phyloP scores from a whole-genome alignment of 169 alveolate genomes.

The Neospora caninum region DNA sequence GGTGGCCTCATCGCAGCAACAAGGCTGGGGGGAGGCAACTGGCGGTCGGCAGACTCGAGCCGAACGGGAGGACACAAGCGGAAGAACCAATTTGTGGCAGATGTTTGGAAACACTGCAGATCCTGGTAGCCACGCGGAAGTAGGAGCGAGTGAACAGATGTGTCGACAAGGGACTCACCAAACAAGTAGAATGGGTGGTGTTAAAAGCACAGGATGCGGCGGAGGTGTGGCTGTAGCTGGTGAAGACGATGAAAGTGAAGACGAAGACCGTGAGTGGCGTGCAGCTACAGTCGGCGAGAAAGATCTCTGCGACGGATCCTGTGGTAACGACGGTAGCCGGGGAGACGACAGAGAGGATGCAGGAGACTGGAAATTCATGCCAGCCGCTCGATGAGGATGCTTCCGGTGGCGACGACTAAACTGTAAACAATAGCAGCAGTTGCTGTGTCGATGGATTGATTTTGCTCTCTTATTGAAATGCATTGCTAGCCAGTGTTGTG shows the following conservation, averaged over 20 bases:
- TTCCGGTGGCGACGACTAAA: neutral
- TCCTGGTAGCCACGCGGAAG: neutral
- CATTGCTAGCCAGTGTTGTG: too few species aligned
- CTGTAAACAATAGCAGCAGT: too few species aligned
- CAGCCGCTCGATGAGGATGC: neutral
- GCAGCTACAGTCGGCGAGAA: slow-evolving; percentile 21
- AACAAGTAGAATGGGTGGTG: neutral
- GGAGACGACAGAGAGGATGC: slow-evolving; percentile 10
- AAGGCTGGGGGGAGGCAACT: neutral
- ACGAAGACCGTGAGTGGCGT: neutral
- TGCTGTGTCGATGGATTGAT: too few species aligned
- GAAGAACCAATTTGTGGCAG: neutral
- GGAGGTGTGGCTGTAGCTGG: slow-evolving; percentile 44
- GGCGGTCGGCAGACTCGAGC: neutral
- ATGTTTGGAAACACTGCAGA: neutral
- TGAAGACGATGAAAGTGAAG: slow-evolving; percentile 62
- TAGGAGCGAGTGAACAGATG: neutral
- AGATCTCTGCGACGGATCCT: neutral
- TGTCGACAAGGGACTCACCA: neutral
- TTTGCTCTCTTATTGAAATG: too few species aligned
- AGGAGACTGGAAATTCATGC: slow-evolving; percentile 28
- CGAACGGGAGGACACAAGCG: neutral
- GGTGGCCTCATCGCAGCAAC: neutral
- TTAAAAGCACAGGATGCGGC: neutral
- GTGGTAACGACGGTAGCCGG: neutral